These are phyloP conservation scores for Heliamphora exappendiculata DNA, from an alignment of 148 eudicot genomes.

Conservation along the genomic window DNA sequence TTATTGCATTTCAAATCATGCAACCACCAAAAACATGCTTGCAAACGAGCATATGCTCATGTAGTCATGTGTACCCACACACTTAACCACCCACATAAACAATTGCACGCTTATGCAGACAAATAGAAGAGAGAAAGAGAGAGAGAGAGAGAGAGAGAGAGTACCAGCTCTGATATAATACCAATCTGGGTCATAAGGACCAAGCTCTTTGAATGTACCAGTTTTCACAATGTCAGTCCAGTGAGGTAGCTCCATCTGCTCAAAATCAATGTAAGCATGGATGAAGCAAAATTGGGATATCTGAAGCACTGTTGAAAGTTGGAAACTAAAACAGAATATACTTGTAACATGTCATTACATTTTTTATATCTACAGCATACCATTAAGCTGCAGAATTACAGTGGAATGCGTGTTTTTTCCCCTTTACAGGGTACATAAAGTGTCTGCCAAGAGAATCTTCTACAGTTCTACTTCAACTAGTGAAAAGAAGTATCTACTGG, in stretches of 20 bases:
- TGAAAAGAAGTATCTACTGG: too few relatives aligned
- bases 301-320: background rate
- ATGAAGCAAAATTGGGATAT: background rate
- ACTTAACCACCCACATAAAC: too few relatives aligned
- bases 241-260: conserved; percentile 40
- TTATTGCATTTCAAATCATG: background rate
- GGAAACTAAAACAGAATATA: background rate
- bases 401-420: background rate
- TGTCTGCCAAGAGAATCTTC: background rate
- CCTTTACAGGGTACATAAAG: background rate
- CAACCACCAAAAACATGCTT: background rate
- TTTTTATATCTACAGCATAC: background rate
- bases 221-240: conserved; percentile 46
- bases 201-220: conserved; percentile 2
- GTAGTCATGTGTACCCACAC: too few relatives aligned
- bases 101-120: too few relatives aligned
- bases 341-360: background rate
- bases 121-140: too few relatives aligned
- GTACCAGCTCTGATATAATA: too few relatives aligned
- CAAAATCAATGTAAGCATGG: background rate
- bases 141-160: background rate
- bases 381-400: background rate
- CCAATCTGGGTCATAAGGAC: background rate
- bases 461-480: background rate
- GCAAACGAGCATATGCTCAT: too few relatives aligned